Percentiles rank a stretch among this genome's conserved stretches.
These are phyloP conservation scores for Arabis hirsuta DNA, from an alignment of 345 rosid genomes.

Conservation along the genomic window DNA sequence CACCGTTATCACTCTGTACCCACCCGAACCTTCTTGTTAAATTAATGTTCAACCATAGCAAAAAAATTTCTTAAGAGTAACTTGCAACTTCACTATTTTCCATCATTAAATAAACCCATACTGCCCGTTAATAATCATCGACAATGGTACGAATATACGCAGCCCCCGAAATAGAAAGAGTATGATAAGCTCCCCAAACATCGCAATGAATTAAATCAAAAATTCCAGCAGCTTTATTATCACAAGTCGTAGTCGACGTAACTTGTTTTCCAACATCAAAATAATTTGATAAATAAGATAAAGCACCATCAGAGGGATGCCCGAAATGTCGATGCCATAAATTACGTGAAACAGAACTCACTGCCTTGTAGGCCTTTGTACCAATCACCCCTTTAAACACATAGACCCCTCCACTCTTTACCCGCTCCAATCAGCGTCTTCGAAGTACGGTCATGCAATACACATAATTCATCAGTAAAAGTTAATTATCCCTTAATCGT, in stretches of 20 bases:
- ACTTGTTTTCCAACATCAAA: background rate
- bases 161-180: no score
- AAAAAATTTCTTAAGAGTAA: no score
- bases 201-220: no score
- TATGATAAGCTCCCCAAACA: no score
- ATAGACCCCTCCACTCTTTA: no score
- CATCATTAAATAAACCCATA: no score
- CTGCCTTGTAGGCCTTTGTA: background rate
- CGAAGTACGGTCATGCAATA: background rate
- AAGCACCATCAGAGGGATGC: background rate
- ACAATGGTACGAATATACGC: no score
- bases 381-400: background rate
- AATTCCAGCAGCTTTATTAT: background rate
- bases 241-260: background rate
- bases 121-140: no score
- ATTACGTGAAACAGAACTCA: background rate
- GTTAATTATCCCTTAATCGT: background rate
- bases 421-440: background rate
- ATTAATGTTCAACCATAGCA: slow-evolving; percentile 2
- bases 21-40: background rate
- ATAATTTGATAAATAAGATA: background rate
- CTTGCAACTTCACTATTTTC: no score
- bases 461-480: background rate
- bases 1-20: background rate
- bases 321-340: background rate